These are phyloP conservation scores for Mercurialis annua DNA, from an alignment of 345 rosid species.

Conservation along the genomic window DNA sequence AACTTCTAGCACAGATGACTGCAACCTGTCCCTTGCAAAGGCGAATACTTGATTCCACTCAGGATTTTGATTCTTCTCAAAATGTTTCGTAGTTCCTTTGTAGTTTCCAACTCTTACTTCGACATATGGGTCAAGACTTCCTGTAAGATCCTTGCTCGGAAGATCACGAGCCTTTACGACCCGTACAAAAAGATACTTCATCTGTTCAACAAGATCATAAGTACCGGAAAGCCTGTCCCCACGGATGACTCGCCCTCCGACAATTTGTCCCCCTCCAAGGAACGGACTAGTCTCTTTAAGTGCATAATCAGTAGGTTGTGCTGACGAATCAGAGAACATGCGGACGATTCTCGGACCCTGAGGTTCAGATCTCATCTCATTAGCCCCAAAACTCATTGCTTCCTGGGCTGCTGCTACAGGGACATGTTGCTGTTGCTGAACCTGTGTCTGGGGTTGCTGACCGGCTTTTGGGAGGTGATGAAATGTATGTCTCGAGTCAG, in stretches of 20 bases:
- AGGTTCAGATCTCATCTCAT: conserved; percentile 52
- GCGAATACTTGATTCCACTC: conserved; percentile 36
- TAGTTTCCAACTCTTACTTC: conserved; percentile 34
- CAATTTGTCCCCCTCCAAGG: conserved; percentile 37
- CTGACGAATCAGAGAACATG: conserved; percentile 41
- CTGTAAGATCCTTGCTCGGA: conserved; percentile 27
- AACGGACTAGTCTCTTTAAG: conserved; percentile 31
- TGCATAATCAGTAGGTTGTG: conserved; percentile 32
- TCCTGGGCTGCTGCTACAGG: conserved; percentile 25
- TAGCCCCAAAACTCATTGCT: conserved; percentile 33
- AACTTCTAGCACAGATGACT: conserved; percentile 30
- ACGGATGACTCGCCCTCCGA: conserved; percentile 66
- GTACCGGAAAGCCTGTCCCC: conserved; percentile 24
- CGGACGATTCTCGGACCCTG: conserved; percentile 36
- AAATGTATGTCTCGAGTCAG: conserved; percentile 38
- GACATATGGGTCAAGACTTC: conserved; percentile 35
- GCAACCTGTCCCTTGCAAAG: conserved; percentile 31
- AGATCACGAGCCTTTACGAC: conserved; percentile 32
- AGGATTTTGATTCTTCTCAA: conserved; percentile 26
- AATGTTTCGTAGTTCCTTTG: conserved; percentile 27
- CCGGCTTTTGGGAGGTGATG: conserved; percentile 43
- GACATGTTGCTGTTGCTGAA: conserved; percentile 27
- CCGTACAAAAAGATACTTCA: conserved; percentile 26
- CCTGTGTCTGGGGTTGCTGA: conserved; percentile 12
- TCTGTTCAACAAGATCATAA: conserved; percentile 35